phyloP scores from a whole-genome alignment of 345 rosid genomes.

The Clausena lansium region DNA sequence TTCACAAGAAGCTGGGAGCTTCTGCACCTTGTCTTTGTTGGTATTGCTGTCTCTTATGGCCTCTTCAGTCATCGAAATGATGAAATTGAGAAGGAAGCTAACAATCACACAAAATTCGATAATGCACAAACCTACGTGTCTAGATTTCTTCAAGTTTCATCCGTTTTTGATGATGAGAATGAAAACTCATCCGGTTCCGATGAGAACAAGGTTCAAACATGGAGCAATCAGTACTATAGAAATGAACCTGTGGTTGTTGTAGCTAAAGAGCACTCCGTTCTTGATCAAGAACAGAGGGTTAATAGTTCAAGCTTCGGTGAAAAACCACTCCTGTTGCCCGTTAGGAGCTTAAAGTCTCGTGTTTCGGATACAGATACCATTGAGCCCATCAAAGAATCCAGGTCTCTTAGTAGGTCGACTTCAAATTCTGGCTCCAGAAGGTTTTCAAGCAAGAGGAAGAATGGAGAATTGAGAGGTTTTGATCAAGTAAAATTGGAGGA shows the following conservation, averaged over 20 bases:
- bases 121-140: slow-evolving; percentile 67
- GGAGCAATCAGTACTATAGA: slow-evolving; percentile 68
- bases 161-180: slow-evolving; percentile 75
- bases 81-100: slow-evolving; percentile 45
- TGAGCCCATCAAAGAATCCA: slow-evolving; percentile 23
- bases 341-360: slow-evolving; percentile 71
- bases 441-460: slow-evolving; percentile 23
- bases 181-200: slow-evolving; percentile 37
- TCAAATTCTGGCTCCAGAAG: slow-evolving; percentile 38
- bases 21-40: slow-evolving; percentile 87
- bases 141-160: slow-evolving; percentile 77
- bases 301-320: slow-evolving; percentile 38
- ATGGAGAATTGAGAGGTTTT: slow-evolving; percentile 24
- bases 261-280: slow-evolving; percentile 39
- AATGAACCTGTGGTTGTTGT: slow-evolving; percentile 56
- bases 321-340: slow-evolving; percentile 79
- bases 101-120: slow-evolving; percentile 38
- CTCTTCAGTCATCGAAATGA: slow-evolving; percentile 71
- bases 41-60: slow-evolving; percentile 97
- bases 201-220: slow-evolving; percentile 55
- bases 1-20: slow-evolving; percentile 78
- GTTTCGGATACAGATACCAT: slow-evolving; percentile 34
- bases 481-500: slow-evolving; percentile 30
- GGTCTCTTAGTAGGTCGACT: slow-evolving; percentile 29
- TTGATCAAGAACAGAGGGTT: slow-evolving; percentile 36